Base-by-base conservation (phyloP, 2,329 filamentous ascomycete species). In the Lecanicillium sp. region DNA sequence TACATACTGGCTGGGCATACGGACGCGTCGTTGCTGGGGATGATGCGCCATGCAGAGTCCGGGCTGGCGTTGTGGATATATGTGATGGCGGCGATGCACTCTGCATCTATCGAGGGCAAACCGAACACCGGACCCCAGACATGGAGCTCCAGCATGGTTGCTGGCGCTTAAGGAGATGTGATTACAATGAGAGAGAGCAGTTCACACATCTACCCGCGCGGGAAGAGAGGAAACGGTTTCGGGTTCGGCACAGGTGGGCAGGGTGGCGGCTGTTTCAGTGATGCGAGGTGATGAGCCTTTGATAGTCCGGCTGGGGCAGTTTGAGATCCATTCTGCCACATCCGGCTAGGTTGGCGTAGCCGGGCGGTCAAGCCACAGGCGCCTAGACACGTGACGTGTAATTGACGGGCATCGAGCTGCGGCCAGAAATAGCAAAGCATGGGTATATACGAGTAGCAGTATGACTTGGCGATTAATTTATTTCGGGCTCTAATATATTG, bases 111-210 rank as follows among this genome's bases (percentile, higher is more conserved):
- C 31, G 92, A 97, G 12, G 90, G 82, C 32, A 96, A 76, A 29
- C 80, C 81, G 59, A 95, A 94, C 29, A 86, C 89, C 39, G 87
- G 81, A 36, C 89, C 89, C 83, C 89, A 94, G 54, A 95, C 75
- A 63, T 95, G 84, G 44, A 98, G 76, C 64, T 90, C 77, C 36
- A 64, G 46, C 61, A 64, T 64, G 36, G 19, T 33, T 17, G 22
- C 22, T 25, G 22, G 22, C 22, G 22, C 22, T 25, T 25, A 25
- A n/a, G n/a, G 17, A 36, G 18, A 36, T 13, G 9, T 33, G 30
- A 33, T 33, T 15, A 15, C 9, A 35, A 87, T 64, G 46, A 77
- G 53, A 59, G 62, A 65, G 38, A 36, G 34, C 13, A 11, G 29
- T 18, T 29, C 14, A n/a, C n/a, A n/a, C 15, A 18, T 31, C 32